Evolutionary conservation across 495 filamentous ascomycete species (phyloP).

Genomic region (Beverwykella pulmonaria): DNA sequence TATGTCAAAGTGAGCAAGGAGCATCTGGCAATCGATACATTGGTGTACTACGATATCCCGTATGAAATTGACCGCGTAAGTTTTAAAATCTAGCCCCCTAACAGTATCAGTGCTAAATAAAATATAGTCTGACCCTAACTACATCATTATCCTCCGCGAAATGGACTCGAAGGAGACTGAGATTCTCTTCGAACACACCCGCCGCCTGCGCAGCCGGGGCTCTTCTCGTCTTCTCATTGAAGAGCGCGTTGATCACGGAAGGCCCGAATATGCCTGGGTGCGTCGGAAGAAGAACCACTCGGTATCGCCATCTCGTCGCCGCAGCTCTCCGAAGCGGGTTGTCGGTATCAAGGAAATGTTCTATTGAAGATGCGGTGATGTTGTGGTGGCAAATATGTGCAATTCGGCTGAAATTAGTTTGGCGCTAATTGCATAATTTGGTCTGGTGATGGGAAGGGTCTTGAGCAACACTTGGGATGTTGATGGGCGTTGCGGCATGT

Average conservation of each 20-base stretch:
- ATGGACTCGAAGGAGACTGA: slow-evolving; percentile 48
- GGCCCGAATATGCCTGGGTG: slow-evolving; percentile 48
- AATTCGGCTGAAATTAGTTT: too few species aligned
- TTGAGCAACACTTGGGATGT: not conserved
- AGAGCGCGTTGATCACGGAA: slow-evolving; percentile 33
- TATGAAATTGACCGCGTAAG: slow-evolving; percentile 47
- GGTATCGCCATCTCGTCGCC: slow-evolving; percentile 28
- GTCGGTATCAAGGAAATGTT: slow-evolving; percentile 39
- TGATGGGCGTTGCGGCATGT: not conserved
- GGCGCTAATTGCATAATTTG: too few species aligned
- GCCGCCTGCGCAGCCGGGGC: slow-evolving; percentile 41
- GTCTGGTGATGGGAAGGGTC: too few species aligned
- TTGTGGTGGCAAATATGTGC: not conserved
- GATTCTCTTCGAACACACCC: slow-evolving; percentile 49
- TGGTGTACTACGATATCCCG: slow-evolving; percentile 47
- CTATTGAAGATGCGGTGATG: slow-evolving; percentile 15
- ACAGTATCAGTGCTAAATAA: not conserved
- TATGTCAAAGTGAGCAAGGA: slow-evolving; percentile 48
- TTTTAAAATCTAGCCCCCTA: not conserved
- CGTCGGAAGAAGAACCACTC: slow-evolving; percentile 39
- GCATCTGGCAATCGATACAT: slow-evolving; percentile 45
- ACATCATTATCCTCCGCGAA: slow-evolving; percentile 49
- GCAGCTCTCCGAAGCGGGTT: slow-evolving; percentile 38
- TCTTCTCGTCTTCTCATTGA: slow-evolving; percentile 42
- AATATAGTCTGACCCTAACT: slow-evolving; percentile 42